Base-by-base conservation (phyloP, 2,329 filamentous ascomycete genomes). In the Pseudopyricularia cyperi region DNA sequence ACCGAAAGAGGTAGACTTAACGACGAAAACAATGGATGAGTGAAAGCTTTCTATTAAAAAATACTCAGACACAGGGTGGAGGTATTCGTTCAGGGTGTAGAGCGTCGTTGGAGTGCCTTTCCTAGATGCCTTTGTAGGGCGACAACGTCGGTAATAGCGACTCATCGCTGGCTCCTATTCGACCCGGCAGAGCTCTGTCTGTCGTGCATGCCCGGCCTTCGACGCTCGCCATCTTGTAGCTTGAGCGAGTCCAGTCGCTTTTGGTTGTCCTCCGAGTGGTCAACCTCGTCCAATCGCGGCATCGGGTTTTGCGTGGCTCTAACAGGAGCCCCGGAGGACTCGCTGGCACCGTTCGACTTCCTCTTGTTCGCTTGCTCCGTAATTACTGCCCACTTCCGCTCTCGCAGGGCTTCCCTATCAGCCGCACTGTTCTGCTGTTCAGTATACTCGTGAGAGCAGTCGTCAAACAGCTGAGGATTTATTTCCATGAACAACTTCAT, bases 401-500 rank as follows among this genome's bases (percentile, higher is more conserved):
- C 83, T 57, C 93, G 82, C 56, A 82, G 76, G 57, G 85, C 82
- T 67, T 96, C 85, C 52, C 90, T 82, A 55, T 88, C 80, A n/a
- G 87, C 83, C 3, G 90, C 89, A 57, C 81, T 93, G 68, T 95
- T 95, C 69, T 97, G 91, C 62, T 93, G 85, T 67, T 97, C 91
- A 5, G 90, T 94, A 69, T 98, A 98, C 57, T 97, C 90, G 63
- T 96, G 91, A 34, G 93, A 96, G 70, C 93, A 98, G 65, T 98
- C 93, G 61, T 98, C 93, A 62, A 98, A 98, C 22, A 98, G 79
- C 66, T 96, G 90, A 9, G 93, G 93, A 66, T 97, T 97, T 63
- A 98, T 96, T 67, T 98, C 93, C 93, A 98, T 98, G 69, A 98
- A 98, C 35, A 98, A 79, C 68, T 98, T 98, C 93, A 98, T 97